phyloP scores from a whole-genome alignment of 345 rosid genomes.

The Camelina laxa region DNA sequence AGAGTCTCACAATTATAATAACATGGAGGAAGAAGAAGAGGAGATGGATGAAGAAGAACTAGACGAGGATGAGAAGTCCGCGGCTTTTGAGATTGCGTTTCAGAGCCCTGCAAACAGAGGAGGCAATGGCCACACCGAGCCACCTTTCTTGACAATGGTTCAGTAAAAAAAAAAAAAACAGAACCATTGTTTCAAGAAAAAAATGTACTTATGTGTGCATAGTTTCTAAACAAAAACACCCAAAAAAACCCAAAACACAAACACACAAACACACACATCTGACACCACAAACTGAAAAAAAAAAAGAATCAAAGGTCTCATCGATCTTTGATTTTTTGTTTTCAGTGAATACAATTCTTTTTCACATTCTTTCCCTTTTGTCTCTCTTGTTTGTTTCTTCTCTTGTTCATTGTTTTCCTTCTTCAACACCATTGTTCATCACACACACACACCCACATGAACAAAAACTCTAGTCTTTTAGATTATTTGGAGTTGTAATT shows the following conservation, averaged over 20 bases:
- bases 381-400: constrained; percentile 34
- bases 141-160: constrained; percentile 68
- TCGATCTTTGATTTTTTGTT: constrained; percentile 19
- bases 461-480: constrained; percentile 43
- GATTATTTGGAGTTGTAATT: constrained; percentile 43
- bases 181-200: constrained; percentile 18
- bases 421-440: constrained; percentile 39
- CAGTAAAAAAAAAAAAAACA: constrained; percentile 41
- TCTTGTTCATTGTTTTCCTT: constrained; percentile 37
- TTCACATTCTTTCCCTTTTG: constrained; percentile 39
- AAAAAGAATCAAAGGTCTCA: constrained; percentile 10
- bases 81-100: constrained; percentile 62
- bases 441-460: constrained; percentile 34
- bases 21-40: constrained; percentile 46
- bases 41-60: constrained; percentile 53
- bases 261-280: constrained; percentile 40
- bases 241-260: constrained; percentile 26
- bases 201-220: constrained; percentile 51
- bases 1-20: constrained; percentile 48
- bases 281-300: constrained; percentile 33
- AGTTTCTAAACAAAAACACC: constrained; percentile 47
- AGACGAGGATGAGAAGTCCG: constrained; percentile 55
- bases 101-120: constrained; percentile 58
- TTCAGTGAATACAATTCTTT: constrained; percentile 42
- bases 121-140: constrained; percentile 55